Evolutionary conservation across 805 yeast species (phyloP), one percentile per base, ranked within the genome.

Genomic region (Lipomyces sp.): DNA sequence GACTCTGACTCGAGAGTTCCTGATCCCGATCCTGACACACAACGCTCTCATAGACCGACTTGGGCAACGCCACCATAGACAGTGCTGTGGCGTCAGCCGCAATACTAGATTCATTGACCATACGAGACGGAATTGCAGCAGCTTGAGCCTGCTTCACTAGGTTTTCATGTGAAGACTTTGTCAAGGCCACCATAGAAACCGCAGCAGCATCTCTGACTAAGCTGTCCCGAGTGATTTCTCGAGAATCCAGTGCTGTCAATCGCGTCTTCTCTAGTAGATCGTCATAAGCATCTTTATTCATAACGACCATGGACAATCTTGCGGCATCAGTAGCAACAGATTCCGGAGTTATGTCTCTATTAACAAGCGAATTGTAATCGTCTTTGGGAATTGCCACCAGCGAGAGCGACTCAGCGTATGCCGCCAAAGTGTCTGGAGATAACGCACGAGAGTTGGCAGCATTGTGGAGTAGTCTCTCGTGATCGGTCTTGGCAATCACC

Each of bases 101-200:
- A n/a, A 64, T 59, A 42, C 63, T 56, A 15, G 51, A 59, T 15
- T 37, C 29, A 13, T 59, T 51, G 3, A 53, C 33, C 24, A 30
- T 30, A n/a, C 65, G 65, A 50, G 48, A 42, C 15, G 51, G 39
- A 15, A 61, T 39, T 10, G 63, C 54, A 33, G 53, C 53, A n/a
- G 54, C 60, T 30, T 35, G n/a, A 30, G 56, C 57, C 7, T 18
- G 30, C 15, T 54, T 45, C 8, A 50, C 32, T 15, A 70, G 62
- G 13, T 39, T 60, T 15, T 69, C 64, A 53, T 71, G 65, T 15
- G 64, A 75, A 15, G 59, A 68, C 39, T 61, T 60, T 1, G 74
- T 73, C 15, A 79, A 45, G 11, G 76, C 72, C 15, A 71, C 74
- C 65, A 77, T 57, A 35, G 60, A 35, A 10, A 51, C 50, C 35